Evolutionary conservation across 176 grass and related monocot species (phyloP), one percentile per base, ranked within the genome.

Genomic region (Poa annua): DNA sequence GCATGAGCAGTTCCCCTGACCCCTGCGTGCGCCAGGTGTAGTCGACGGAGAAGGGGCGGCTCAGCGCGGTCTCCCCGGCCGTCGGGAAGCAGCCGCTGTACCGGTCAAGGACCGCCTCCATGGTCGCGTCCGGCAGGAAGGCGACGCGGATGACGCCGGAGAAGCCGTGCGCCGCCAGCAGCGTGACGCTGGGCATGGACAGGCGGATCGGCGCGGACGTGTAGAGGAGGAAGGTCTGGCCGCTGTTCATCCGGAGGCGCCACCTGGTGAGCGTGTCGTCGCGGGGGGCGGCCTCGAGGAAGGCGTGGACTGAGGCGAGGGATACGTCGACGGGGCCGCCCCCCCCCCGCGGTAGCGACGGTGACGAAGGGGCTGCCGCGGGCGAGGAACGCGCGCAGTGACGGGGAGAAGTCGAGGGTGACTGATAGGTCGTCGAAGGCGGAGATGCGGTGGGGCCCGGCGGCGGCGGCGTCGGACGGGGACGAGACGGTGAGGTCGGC

Each of bases 401-500:
- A 50, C n/a, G 87, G 91, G 0, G 89, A 85, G 21, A 98, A 36
- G 86, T 98, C 93, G 75, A 98, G 89, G 70, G 96, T 98, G 8
- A 98, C 88, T 85, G 90, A 95, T 66, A 98, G 92, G 53, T 98
- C 96, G 59, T 98, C 80, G 89, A 88, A 98, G 35, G 85, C 82
- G 62, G 85, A 81, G 57, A 98, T 51, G 74, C 75, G 42, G 81
- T 98, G 93, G 56, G 22, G 60, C 60, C 41, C 42, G 4, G 20
- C 25, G 8, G 76, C 77, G 20, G 85, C 3, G 39, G 39, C 54
- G 45, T 74, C 52, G 11, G 92, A 86, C 6, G 83, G 32, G 33
- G 78, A 67, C 47, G 90, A 84, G 77, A 98, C 10, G 87, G 93
- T 98, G 77, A 96, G 87, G 75, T 98, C 92, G 26, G 91, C 68